These are phyloP conservation scores for Lipomyces starkeyi DNA, from an alignment of 805 yeast species.

Conservation along the genomic window DNA sequence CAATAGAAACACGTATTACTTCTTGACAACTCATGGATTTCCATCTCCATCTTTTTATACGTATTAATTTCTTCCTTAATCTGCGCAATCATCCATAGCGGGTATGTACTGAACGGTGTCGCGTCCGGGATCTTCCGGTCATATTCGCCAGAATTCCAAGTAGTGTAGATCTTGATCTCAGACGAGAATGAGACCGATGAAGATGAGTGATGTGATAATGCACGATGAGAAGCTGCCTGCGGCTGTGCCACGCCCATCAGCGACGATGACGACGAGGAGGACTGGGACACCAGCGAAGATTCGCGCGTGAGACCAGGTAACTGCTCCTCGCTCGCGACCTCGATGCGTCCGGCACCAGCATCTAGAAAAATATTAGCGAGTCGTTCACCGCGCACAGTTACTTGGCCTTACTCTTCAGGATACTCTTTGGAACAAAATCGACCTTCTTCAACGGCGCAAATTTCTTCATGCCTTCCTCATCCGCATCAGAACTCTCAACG, in stretches of 20 bases:
- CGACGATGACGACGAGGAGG: constrained; percentile 27
- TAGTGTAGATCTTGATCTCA: constrained; percentile 80
- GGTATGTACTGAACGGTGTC: constrained; percentile 26
- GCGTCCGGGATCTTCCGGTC: constrained; percentile 58
- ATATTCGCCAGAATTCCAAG: constrained; percentile 80
- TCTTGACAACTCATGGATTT: constrained; percentile 75
- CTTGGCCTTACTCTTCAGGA: constrained; percentile 26
- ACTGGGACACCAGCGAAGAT: constrained; percentile 19
- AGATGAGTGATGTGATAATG: neutral
- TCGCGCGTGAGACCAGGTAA: constrained; percentile 26
- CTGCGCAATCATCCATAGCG: constrained; percentile 69
- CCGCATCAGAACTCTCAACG: constrained; percentile 2
- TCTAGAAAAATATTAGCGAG: neutral
- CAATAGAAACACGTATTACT: constrained; percentile 85
- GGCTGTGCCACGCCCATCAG: neutral
- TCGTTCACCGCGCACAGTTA: neutral
- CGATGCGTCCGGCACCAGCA: neutral
- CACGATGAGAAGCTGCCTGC: too few relatives aligned
- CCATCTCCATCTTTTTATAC: constrained; percentile 75
- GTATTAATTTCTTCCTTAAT: constrained; percentile 85
- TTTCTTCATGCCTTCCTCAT: constrained; percentile 1
- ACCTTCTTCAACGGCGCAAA: constrained; percentile 16
- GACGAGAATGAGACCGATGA: constrained; percentile 70
- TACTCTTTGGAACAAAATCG: constrained; percentile 20
- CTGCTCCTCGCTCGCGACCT: neutral